A percentile compares a stretch with the other conserved stretches of the same genome.
phyloP scores from a whole-genome alignment of 805 yeast species.

The Hanseniaspora lachancei region DNA sequence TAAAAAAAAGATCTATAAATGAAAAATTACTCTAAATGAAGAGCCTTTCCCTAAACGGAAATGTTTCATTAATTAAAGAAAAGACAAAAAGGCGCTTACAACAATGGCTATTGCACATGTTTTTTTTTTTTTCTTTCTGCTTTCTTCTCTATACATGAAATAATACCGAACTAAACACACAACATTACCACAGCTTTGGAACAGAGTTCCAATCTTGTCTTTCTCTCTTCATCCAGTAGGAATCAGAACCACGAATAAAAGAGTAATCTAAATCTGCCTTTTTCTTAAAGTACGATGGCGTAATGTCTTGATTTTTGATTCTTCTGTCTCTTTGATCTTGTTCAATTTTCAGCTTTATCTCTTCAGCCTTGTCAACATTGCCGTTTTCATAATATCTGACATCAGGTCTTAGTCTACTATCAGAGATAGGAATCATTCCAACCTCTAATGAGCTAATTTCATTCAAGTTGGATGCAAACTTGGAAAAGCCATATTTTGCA shows the following conservation, averaged over 20 bases:
- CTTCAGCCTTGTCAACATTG: constrained; percentile 58
- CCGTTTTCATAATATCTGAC: constrained; percentile 60
- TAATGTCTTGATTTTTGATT: constrained; percentile 36
- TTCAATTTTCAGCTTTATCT: constrained; percentile 53
- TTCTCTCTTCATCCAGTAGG: constrained; percentile 73
- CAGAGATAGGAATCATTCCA: constrained; percentile 62
- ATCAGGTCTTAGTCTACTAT: constrained; percentile 84
- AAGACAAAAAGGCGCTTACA: background rate
- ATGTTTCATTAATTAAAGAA: background rate
- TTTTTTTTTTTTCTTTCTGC: background rate
- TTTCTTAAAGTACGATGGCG: constrained; percentile 52
- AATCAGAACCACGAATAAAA: constrained; percentile 40
- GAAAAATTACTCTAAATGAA: background rate
- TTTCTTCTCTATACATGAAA: background rate
- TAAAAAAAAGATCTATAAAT: background rate
- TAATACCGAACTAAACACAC: background rate
- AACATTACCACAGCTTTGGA: constrained; percentile 40
- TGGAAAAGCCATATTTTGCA: constrained; percentile 73
- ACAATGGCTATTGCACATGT: background rate
- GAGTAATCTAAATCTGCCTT: constrained; percentile 35
- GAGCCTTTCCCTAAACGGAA: background rate
- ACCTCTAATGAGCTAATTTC: constrained; percentile 62
- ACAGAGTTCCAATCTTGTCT: constrained; percentile 47
- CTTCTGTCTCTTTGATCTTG: constrained; percentile 71
- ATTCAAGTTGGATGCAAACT: constrained; percentile 68